phyloP scores from a whole-genome alignment of 495 filamentous ascomycete species.

The Lasiosphaeria hispida region DNA sequence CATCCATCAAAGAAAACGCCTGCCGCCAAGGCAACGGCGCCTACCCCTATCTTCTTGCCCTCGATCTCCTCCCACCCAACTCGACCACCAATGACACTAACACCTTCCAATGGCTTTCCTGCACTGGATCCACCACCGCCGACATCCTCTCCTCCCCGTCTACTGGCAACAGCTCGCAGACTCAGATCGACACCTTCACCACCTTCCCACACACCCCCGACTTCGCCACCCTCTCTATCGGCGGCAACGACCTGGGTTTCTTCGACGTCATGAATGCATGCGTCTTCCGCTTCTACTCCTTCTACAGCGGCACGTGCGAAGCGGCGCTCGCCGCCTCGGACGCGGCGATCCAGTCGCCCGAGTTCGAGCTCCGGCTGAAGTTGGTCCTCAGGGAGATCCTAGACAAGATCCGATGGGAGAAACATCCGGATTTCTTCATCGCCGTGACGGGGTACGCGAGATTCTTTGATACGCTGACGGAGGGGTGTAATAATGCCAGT shows the following conservation, averaged over 20 bases:
- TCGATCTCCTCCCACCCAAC: constrained; percentile 23
- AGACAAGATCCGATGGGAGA: constrained; percentile 38
- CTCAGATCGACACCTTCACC: constrained; percentile 41
- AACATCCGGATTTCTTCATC: constrained; percentile 35
- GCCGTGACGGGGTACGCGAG: constrained; percentile 47
- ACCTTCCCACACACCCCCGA: constrained; percentile 20
- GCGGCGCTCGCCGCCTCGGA: constrained; percentile 30
- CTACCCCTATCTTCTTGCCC: constrained; percentile 37
- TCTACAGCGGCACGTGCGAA: constrained; percentile 44
- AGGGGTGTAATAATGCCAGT: constrained; percentile 40
- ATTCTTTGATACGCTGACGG: constrained; percentile 48
- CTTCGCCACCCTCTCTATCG: constrained; percentile 45
- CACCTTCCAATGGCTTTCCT: constrained; percentile 40
- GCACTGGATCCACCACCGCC: constrained; percentile 37
- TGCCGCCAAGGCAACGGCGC: constrained; percentile 40
- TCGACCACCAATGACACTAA: constrained; percentile 19
- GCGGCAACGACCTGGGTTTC: constrained; percentile 52
- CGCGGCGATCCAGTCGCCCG: constrained; percentile 25
- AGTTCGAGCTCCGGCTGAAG: constrained; percentile 35
- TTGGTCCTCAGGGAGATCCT: constrained; percentile 40
- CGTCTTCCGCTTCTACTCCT: constrained; percentile 46
- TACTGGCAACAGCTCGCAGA: constrained; percentile 22
- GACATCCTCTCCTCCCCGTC: constrained; percentile 34
- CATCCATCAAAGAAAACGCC: constrained; percentile 37
- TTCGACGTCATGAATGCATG: constrained; percentile 47